Evolutionary conservation across 495 filamentous ascomycete genomes (phyloP), one percentile per base, ranked within the genome.

Genomic region (Aspergillus incahuasiensis): DNA sequence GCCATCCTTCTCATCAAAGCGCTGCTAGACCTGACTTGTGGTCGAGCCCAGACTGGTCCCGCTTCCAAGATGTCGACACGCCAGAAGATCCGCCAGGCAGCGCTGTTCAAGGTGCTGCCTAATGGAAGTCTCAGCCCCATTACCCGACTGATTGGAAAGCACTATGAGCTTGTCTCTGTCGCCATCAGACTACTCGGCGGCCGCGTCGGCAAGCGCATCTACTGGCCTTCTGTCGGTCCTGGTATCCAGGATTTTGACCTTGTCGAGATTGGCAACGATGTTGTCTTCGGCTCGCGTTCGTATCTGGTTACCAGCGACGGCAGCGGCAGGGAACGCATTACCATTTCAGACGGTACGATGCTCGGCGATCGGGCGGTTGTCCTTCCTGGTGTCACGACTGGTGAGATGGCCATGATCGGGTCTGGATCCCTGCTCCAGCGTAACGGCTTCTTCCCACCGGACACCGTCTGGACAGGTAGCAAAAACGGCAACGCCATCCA

Each of bases 161-260:
- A 79, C 52, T 78, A 79, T 50, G 73, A 49, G 47, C 47, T 74
- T 35, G 55, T 79, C 11, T 49, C 47, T 0, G 19, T 49, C 0
- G 47, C 47, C 16, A 49, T 49, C 18, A 30, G 47, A 9, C 6
- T 49, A 9, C 32, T 49, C 4, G 76, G 74, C 30, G 76, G 66
- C 3, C 71, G 69, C 54, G 69, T 74, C 8, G 76, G 76, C 11
- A 64, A 66, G 52, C 68, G 70, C 13, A 63, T 78, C 20, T 78
- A 79, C 59, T 79, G 76, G 76, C 76, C 76, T 1, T 73, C 74
- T 32, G 74, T 69, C 20, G 76, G 76, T 7, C 76, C 74, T 0
- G 58, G 65, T 0, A 67, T 77, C 16, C 67, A 71, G 15, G 74
- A 78, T 28, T 77, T 75, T 40, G 69, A 75, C 42, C 58, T 78